phyloP scores from a whole-genome alignment of 108 stramenopile genomes.

The Skeletonema costatum region DNA sequence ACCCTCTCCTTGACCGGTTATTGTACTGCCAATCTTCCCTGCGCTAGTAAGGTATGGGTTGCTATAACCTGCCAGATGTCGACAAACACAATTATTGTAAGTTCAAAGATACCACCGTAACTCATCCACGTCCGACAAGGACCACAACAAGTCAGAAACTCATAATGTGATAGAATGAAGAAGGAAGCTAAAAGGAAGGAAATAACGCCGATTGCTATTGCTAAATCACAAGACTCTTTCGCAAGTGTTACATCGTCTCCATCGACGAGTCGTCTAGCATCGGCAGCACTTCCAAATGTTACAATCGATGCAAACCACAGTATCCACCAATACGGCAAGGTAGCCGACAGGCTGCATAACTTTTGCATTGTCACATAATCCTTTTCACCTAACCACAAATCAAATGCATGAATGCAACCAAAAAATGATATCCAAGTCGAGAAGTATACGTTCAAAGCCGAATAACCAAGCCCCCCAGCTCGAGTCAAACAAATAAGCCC shows the following conservation, averaged over 20 bases:
- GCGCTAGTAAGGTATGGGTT: conserved; percentile 17
- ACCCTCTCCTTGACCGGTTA: conserved; percentile 18
- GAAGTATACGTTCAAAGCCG: conserved; percentile 61
- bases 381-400: conserved; percentile 61
- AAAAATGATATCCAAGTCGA: conserved; percentile 50
- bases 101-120: conserved; percentile 29
- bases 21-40: conserved; percentile 15
- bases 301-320: conserved; percentile 54
- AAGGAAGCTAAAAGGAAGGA: conserved; percentile 41
- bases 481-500: conserved; percentile 31
- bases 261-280: conserved; percentile 19
- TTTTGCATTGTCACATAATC: conserved; percentile 62
- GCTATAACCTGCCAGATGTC: conserved; percentile 32
- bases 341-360: conserved; percentile 57
- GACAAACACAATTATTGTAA: conserved; percentile 10
- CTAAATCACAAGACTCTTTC: conserved; percentile 43
- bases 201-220: conserved; percentile 51
- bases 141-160: conserved; percentile 49
- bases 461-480: conserved; percentile 62
- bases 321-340: conserved; percentile 65
- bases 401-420: conserved; percentile 54
- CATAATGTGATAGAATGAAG: conserved; percentile 70
- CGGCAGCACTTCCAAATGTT: conserved; percentile 41
- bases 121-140: conserved; percentile 29
- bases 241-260: neutral